phyloP scores from a whole-genome alignment of 2,329 filamentous ascomycete genomes.

The Fusarium oligoseptatum region DNA sequence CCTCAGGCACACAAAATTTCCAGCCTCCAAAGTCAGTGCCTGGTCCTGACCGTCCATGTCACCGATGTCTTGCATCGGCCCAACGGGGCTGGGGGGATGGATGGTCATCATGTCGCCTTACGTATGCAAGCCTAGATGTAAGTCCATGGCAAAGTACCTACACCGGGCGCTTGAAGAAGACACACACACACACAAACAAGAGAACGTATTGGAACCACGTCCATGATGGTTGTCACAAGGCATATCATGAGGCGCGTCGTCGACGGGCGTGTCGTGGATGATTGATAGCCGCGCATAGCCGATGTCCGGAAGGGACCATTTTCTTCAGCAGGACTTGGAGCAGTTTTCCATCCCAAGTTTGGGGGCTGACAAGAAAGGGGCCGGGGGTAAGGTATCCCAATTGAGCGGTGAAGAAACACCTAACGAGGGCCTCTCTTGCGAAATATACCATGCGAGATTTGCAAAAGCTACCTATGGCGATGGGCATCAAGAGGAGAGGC shows the following conservation, averaged over 20 bases:
- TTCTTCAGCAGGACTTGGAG: background rate
- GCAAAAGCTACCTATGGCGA: background rate
- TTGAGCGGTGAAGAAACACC: slow-evolving; percentile 5
- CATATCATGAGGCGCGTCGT: background rate
- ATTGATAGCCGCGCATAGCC: slow-evolving; percentile 36
- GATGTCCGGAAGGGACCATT: slow-evolving; percentile 22
- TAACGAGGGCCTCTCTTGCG: background rate
- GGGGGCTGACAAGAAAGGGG: background rate
- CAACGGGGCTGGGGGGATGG: slow-evolving; percentile 16
- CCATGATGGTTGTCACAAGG: slow-evolving; percentile 2
- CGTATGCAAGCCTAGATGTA: slow-evolving; percentile 1
- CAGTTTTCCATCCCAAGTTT: background rate
- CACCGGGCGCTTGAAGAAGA: background rate
- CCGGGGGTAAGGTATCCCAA: background rate
- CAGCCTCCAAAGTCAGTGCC: background rate
- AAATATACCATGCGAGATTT: slow-evolving; percentile 5
- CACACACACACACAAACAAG: background rate
- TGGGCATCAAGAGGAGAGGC: slow-evolving; percentile 1
- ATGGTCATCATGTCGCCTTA: background rate
- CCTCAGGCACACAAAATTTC: slow-evolving; percentile 1
- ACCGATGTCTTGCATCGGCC: slow-evolving; percentile 36
- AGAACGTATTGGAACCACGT: background rate
- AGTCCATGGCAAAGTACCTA: background rate
- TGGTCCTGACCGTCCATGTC: slow-evolving; percentile 5
- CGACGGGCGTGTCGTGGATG: background rate